Evolutionary conservation across 1,139 yeast genomes (phyloP), one percentile per base, ranked within the genome.

Genomic region (Yamadazyma oceani): DNA sequence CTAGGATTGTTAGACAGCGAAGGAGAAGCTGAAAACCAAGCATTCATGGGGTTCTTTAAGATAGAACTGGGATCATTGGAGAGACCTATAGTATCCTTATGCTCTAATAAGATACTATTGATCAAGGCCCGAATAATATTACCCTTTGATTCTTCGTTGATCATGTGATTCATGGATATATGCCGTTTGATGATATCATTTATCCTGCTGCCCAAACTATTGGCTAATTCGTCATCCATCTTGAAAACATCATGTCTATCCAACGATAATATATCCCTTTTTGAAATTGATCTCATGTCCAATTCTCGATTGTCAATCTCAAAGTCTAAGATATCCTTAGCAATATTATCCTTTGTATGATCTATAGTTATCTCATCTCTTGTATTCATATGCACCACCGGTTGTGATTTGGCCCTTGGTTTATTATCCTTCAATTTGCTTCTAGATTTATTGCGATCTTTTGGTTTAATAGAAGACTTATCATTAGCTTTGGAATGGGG

Each of bases 11-110:
- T 21, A 5, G 38, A 29, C 43, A 43, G 39, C 8, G 26, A 26
- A 2, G 47, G 40, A 10, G 46, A 40, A 5, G 39, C 17, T 14
- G 48, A 36, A 13, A 43, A 39, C 49, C 49, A 45, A 5, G 41
- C 22, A 27, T 26, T 36, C 13, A 36, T 5, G 6, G 31, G 13
- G 19, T 12, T 14, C 12, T 31, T 35, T 8, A 34, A 15, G 4
- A 36, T 15, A 9, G 36, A 22, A 30, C 37, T 32, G 9, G 34
- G 24, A 12, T 36, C 31, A 15, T 23, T 30, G 9, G 21, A 6
- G 3, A 27, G 13, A 4, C 30, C 30, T 11, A 43, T 22, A 2
- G 36, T 27, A n/a, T 45, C 45, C 32, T 43, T 42, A 33, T 42
- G 43, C 26, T 45, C 46, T 33, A 27, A 42, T 3, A 43, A 15